Evolutionary conservation across 441 rosid species (phyloP), one percentile per base, ranked within the genome.

Genomic region (Euphorbia celastroides): DNA sequence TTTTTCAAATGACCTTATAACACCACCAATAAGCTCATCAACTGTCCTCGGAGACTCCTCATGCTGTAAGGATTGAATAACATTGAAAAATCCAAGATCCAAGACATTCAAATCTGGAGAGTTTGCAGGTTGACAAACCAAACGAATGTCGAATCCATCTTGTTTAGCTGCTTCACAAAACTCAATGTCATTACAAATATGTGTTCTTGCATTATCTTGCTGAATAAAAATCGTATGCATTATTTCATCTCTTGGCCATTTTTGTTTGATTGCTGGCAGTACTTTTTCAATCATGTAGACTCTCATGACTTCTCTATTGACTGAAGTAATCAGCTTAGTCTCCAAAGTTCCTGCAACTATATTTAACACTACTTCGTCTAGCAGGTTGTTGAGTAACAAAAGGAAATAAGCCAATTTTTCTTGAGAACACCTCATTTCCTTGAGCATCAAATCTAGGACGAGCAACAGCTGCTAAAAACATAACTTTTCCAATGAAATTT

Each of bases 371-470:
- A 10, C 50, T 44, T 17, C 6, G 6, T 44, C 14, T 44, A 10
- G 50, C 50, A 5, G 50, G 50, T 44, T 44, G 8, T 44, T 44
- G 9, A 4, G 50, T 44, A 17, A 44, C 13, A 44, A 7, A 44
- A 9, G 17, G 50, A 44, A 44, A 44, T 14, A 44, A 4, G 14
- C 50, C 50, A 44, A 44, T 44, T 44, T 44, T 44, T 44, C 50
- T 17, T 2, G 50, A 44, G 13, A 44, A 44, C 13, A 44, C 3
- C 14, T 44, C 50, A 44, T 44, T 44, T 44, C 50, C 50, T 10
- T 44, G 50, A 2, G 50, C 9, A 44, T 57, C 36, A 57, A 57
- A 57, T 5, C 60, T 57, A 13, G 60, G 60, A 57, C 60, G 60
- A 57, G 60, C 60, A 22, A 57, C 13, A 25, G 34, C 60, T 22